Conservation (phyloP, 805 yeast species). For the Ogataea trehalophila region DNA sequence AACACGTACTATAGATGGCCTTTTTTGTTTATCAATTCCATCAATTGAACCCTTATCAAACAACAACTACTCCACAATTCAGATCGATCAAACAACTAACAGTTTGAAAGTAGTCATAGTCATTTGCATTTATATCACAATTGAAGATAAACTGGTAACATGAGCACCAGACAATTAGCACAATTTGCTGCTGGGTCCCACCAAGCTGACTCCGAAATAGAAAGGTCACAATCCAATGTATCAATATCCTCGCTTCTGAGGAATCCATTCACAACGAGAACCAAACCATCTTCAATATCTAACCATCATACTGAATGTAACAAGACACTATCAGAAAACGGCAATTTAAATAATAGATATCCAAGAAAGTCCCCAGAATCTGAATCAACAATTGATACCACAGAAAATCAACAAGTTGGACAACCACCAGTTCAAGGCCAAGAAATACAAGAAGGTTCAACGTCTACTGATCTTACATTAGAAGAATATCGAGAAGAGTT, state of each 20-base stretch:
- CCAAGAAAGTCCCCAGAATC: conserved; percentile 1
- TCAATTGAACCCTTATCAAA: no score
- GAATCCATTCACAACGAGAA: conserved; percentile 14
- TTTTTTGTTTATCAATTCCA: no score
- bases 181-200: not conserved
- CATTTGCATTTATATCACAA: no score
- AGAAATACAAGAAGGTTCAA: no score
- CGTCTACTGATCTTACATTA: conserved; percentile 17
- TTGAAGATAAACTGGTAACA: not conserved
- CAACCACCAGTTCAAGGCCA: no score
- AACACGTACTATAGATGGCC: no score
- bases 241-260: conserved; percentile 19
- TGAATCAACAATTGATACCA: not conserved
- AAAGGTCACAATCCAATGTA: conserved; percentile 16
- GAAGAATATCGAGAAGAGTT: conserved; percentile 24
- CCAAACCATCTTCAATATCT: not conserved
- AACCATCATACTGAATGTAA: not conserved
- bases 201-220: conserved; percentile 2
- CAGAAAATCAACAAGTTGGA: not conserved
- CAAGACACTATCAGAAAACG: not conserved
- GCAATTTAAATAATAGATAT: no score
- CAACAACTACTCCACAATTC: no score
- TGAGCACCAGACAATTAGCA: not conserved
- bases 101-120: no score
- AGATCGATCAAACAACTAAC: no score